Base-by-base conservation (phyloP, 371 early-diverging fungal genomes). In the Globomyces sp. region DNA sequence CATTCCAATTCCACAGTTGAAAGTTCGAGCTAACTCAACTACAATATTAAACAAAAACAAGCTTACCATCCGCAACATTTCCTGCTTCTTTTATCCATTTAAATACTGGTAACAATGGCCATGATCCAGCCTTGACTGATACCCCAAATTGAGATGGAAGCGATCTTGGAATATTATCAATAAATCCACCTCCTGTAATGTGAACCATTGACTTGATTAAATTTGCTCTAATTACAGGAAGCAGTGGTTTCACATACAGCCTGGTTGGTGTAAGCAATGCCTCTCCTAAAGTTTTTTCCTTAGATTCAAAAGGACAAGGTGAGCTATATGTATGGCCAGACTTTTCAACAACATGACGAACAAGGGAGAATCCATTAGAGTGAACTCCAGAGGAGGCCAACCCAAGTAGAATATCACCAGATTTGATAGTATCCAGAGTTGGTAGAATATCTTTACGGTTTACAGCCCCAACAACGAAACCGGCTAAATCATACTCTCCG, bases 1-100 rank as follows among this genome's bases (percentile, higher is more conserved):
- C 97, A 98, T 95, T 68, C 98, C 98, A 64, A 97, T 90, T 71
- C 98, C 98, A 77, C 97, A 96, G 86, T 98, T 98, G 83, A 98
- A 98, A 0, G 98, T 97, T 61, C 96, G 86, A 5, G 93, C 87
- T 87, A 98, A 87, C 77, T 98, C 98, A 64, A 77, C 85, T 80
- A 70, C n/a, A 53, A 2, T 52, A 24, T 24, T 24, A 24, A 24
- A 24, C 41, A 55, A 58, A 66, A 45, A 47, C 10, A 57, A 43
- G 67, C 72, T 53, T 67, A 78, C 82, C 76, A 58, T 86, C 82
- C 6, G 87, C 85, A n/a, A 93, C 83, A 63, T 88, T 86, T 64
- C 98, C 98, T 5, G 89, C 84, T 65, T 81, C 72, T 84, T 92
- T 91, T 66, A 96, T 75, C 97, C 97, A 98, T 71, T 87, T 85